Base-by-base conservation (phyloP, 1,284 basidiomycete genomes). In the Porogramme epimiltina region DNA sequence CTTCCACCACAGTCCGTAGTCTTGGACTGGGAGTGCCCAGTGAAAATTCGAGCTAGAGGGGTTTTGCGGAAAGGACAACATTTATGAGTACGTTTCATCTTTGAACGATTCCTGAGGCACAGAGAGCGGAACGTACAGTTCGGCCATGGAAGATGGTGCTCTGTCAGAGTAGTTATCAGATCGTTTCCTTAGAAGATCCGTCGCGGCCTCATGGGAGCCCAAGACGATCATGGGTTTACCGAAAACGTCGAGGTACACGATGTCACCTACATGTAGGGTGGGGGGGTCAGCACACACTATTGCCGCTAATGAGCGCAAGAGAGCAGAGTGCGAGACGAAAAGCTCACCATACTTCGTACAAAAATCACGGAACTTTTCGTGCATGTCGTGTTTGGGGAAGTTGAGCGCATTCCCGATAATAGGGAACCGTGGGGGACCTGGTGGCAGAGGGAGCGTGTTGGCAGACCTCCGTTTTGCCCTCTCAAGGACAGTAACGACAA, bases 1-100 rank as follows among this genome's bases (percentile, higher is more conserved):
- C 24, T 45, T n/a, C 47, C 50, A 52, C 47, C 50, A 47, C 18
- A 28, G 41, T 6, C 45, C 45, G 45, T 47, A 47, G 10, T 19
- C n/a, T 4, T 28, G 25, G 13, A 23, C 24, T 1, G 45, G 28
- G 37, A 47, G 26, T 10, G 26, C 36, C 45, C 45, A 47, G 6
- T 13, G 5, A 16, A 37, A 37, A 5, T 18, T 16, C 13, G 34
- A 9, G 34, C 34, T 37, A 16, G 8, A 15, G 15, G 8, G 28
- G 9, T 8, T 23, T 13, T 3, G 15, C 20, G 4, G 6, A 31
- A 15, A 31, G 9, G 9, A 15, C 15, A 15, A n/a, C n/a, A 15
- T 8, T 15, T 8, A 31, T 31, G 28, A 31, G 28, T 15, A 15
- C 16, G 13, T 6, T n/a, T 5, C 9, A 18, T 5, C 34, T 16